Conservation (phyloP, 257 asterid species). For the Plectranthus barbatus region DNA sequence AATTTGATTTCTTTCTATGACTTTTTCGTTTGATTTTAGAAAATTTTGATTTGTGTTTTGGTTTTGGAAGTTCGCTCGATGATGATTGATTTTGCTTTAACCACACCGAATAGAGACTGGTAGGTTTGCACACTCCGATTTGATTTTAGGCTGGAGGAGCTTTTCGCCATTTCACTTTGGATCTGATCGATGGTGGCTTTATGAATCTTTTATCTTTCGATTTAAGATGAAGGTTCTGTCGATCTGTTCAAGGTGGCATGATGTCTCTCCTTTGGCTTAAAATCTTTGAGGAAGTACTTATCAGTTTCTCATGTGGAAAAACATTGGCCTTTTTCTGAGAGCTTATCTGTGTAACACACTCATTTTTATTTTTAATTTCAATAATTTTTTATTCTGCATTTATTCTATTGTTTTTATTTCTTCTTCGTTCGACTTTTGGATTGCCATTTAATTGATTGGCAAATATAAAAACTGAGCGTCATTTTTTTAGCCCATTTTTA, state of each 20-base stretch:
- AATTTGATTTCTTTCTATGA: too few relatives aligned
- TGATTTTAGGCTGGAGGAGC: conserved; percentile 27
- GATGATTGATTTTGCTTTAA: conserved; percentile 79
- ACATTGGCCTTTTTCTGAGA: conserved; percentile 53
- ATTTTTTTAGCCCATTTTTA: too few relatives aligned
- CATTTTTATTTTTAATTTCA: too few relatives aligned
- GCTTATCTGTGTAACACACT: not conserved
- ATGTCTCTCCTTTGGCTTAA: conserved; percentile 18
- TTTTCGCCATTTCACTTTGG: not conserved
- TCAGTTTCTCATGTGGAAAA: conserved; percentile 45
- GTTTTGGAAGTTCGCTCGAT: conserved; percentile 30
- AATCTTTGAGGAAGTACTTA: conserved; percentile 18
- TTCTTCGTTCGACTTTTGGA: not conserved
- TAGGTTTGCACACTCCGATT: conserved; percentile 16
- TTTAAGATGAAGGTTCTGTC: conserved; percentile 33
- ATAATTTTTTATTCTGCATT: not conserved
- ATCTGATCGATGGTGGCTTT: conserved; percentile 20
- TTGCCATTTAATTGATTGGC: too few relatives aligned
- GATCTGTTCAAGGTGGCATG: conserved; percentile 14
- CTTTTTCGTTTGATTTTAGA: too few relatives aligned
- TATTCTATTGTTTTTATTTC: too few relatives aligned
- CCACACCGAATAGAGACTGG: conserved; percentile 60
- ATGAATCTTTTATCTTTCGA: conserved; percentile 36
- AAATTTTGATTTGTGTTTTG: not conserved
- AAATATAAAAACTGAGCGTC: too few relatives aligned